Percentiles rank a stretch among this genome's conserved stretches.
Evolutionary conservation across 768 basidiomycete species (phyloP).

Genomic region (Fistulinella prunicolor): DNA sequence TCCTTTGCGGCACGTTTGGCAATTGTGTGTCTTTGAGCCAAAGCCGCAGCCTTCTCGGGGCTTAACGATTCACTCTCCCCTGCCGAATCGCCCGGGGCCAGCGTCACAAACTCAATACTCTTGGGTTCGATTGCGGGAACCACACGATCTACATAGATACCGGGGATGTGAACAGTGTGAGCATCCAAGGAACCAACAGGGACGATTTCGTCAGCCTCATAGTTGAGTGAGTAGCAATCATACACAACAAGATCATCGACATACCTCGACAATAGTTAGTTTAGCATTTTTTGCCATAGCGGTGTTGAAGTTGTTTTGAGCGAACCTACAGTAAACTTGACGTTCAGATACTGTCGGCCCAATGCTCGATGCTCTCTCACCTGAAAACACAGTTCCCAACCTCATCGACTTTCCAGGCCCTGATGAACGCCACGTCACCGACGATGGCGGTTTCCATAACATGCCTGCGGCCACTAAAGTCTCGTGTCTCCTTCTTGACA

Average conservation of each 20-base stretch:
- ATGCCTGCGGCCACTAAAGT: conserved; percentile 77
- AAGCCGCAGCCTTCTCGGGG: conserved; percentile 52
- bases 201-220: conserved; percentile 85
- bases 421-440: conserved; percentile 81
- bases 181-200: conserved; percentile 79
- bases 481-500: conserved; percentile 70
- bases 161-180: conserved; percentile 77
- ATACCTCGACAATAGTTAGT: conserved; percentile 87
- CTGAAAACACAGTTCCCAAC: conserved; percentile 89
- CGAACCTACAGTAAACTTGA: conserved; percentile 48
- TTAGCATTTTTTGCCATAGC: conserved; percentile 90
- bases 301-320: conserved; percentile 83
- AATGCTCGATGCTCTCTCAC: conserved; percentile 34
- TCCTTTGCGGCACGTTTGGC: conserved; percentile 87
- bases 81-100: conserved; percentile 49
- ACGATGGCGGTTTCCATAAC: conserved; percentile 77
- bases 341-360: background rate
- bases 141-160: conserved; percentile 87
- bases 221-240: background rate
- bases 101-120: conserved; percentile 69
- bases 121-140: conserved; percentile 76
- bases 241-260: conserved; percentile 9
- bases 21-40: conserved; percentile 65
- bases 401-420: conserved; percentile 92
- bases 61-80: conserved; percentile 28